Base-by-base conservation (phyloP, 2,329 filamentous ascomycete species). In the Cladosporium colombiae region DNA sequence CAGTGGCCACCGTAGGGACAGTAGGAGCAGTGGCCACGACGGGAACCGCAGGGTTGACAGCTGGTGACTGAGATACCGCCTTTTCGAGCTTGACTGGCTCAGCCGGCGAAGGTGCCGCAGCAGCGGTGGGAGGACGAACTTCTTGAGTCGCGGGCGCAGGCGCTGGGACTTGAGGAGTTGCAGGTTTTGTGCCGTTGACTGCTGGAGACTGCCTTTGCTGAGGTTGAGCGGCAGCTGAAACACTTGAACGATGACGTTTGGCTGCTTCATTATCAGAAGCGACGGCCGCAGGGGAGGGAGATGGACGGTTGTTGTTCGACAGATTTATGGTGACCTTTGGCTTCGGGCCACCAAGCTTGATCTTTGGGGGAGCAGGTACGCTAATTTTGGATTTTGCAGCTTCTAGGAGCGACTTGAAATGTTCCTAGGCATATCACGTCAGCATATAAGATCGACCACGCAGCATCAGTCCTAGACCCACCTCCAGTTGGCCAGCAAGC, bases 401-500 rank as follows among this genome's bases (percentile, higher is more conserved):
- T 68, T 86, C 86, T 40, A 96, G 78, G 64, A 91, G 83, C 49
- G 85, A 82, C 61, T 86, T 82, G 74, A 96, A 93, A 72, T 87
- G 84, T 75, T 86, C 82, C 90, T 94, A 69, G 6, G 31, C 7
- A 29, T 18, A 7, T 5, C 6, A n/a, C 5, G 35, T 71, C 37
- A 72, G 67, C 65, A 60, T 14, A n/a, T 5, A 13, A n/a, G 4
- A 11, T 55, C 2, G 3, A 21, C 3, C 6, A n/a, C 13, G 21
- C 16, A 33, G 14, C 27, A 21, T 31, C 3, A n/a, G 23, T 33
- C 2, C 18, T 37, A 52, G 18, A 71, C 78, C 62, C 80, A 92
- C 91, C 86, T 96, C 89, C 7, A 97, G 85, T 67, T 95, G 88
- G 58, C 88, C 86, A 0, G 92, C 92, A 67, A 95, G 82, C 25